Evolutionary conservation across 2,329 filamentous ascomycete species (phyloP), one percentile per base, ranked within the genome.

Genomic region (Phaeosphaeriaceae sp.): DNA sequence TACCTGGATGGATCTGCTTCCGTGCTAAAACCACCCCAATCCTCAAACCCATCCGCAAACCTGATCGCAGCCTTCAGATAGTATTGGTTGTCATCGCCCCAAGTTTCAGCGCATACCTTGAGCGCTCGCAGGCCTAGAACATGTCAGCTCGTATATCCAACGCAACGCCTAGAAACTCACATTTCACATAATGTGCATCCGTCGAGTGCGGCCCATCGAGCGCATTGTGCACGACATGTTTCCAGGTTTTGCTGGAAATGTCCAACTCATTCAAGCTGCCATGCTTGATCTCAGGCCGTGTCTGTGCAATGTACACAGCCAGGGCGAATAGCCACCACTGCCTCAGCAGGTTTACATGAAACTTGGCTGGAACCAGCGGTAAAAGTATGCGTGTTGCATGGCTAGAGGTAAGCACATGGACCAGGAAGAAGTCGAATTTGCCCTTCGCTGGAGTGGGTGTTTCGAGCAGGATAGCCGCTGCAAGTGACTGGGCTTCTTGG

Each of bases 241-340:
- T 85, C 95, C 95, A 99, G 50, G 86, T 83, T 68, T 88, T 88
- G 1, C 82, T 85, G 41, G 85, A 83, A n/a, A 87, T 68, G 46
- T 92, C 86, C 44, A 84, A 82, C 0, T 82, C 74, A 5, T 83
- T 81, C 56, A 95, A n/a, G 22, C 85, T 83, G 56, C 89, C 85
- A n/a, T 86, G 80, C 54, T 90, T 85, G 56, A 97, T 87, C 57
- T 83, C 80, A 0, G 93, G 95, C 20, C 94, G 85, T 24, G 90
- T 80, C 70, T 91, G 89, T 1, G 88, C 80, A 53, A 97, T 86
- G 73, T 95, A 98, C 11, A 93, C 85, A 0, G 88, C 86, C 44
- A 97, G 76, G 0, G 90, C 87, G 44, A 97, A 85, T 5, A 99
- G 80, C 91, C 92, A 97, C 93, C 95, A 98, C 75, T 96, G 89